Evolutionary conservation across 495 filamentous ascomycete species (phyloP), one percentile per base, ranked within the genome.

Genomic region (Lepidopterella palustris): DNA sequence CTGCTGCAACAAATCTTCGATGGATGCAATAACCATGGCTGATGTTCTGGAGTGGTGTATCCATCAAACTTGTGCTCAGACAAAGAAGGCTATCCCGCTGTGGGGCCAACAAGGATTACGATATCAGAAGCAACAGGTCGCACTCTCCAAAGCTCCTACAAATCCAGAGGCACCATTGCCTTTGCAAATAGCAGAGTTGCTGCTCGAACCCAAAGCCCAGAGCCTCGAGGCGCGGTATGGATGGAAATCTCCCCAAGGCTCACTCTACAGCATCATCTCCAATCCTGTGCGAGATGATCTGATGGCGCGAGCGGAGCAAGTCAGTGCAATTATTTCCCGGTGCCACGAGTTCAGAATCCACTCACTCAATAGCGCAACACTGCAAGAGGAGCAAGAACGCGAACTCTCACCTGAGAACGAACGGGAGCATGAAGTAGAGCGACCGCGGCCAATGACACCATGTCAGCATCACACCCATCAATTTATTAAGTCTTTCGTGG

Each of bases 311-410:
- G 68, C 27, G 21, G 2, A 53, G 5, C 57, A 69, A 32, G 42
- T 74, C 18, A 45, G 63, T 1, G 62, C 60, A 13, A 82, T 80
- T 20, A 21, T 53, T 0, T 55, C 67, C 2, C 71, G 75, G 15
- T 83, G 79, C 58, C 39, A 54, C 21, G 70, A 80, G 39, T 82
- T 84, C 55, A 70, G 68, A 0, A 65, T 72, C 4, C 26, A 68
- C 0, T 53, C 72, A 6, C 59, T 77, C 40, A 42, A 63, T 8
- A 67, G 71, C 1, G 73, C 76, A 0, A 67, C 70, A 0, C 71
- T 87, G 2, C 74, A 85, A 13, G 85, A 91, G 66, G 86, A 89
- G 62, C 85, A 88, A 53, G 87, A 89, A 66, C 77, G 86, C 0
- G 84, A 90, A 61, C 73, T 89, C 0, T 76, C 80, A 0, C 82